Percentiles rank a stretch among this genome's conserved stretches.
Evolutionary conservation across 345 rosid genomes (phyloP).

Genomic region (Salix koriyanagi): DNA sequence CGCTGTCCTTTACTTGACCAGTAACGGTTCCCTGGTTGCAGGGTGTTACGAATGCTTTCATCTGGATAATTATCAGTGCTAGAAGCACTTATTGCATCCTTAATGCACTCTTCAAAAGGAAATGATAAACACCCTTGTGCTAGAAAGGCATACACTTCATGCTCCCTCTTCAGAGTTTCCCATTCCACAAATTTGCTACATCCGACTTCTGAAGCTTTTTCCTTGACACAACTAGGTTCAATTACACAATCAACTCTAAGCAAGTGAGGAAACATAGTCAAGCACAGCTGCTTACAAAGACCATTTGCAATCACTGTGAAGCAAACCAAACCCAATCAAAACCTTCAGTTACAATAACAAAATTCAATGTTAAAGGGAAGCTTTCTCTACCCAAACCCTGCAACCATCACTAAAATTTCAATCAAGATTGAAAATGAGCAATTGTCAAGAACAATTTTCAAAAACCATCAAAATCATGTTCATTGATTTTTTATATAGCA

Average conservation of each 20-base stretch:
- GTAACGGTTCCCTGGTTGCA: constrained; percentile 55
- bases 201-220: constrained; percentile 42
- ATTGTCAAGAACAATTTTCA: neutral
- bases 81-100: constrained; percentile 67
- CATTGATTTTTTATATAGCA: neutral
- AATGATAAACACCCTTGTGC: constrained; percentile 42
- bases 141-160: constrained; percentile 61
- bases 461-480: neutral
- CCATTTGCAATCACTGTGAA: constrained; percentile 54
- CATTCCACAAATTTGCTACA: constrained; percentile 41
- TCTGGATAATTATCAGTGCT: constrained; percentile 84
- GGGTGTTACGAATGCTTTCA: constrained; percentile 75
- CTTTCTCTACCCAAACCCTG: neutral
- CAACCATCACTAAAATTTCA: neutral
- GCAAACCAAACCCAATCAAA: constrained; percentile 5
- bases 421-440: neutral
- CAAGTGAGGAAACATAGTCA: constrained; percentile 62
- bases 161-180: constrained; percentile 57
- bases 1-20: constrained; percentile 90
- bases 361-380: neutral
- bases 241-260: constrained; percentile 40
- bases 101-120: constrained; percentile 43
- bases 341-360: neutral
- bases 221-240: constrained; percentile 22
- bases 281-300: constrained; percentile 61